Conservation (phyloP, 345 rosid genomes). For the Acer saccharum region DNA sequence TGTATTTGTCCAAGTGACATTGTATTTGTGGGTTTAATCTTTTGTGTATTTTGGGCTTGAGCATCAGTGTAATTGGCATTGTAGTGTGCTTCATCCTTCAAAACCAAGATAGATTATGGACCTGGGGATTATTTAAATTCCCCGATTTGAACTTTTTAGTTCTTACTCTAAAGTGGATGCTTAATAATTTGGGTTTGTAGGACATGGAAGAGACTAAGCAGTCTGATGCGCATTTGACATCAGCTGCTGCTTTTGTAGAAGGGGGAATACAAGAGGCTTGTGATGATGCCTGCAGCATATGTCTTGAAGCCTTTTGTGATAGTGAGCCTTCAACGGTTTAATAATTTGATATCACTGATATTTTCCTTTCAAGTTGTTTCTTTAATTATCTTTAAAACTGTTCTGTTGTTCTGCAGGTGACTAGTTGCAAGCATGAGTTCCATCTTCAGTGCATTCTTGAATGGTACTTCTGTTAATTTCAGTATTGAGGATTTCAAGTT, state of each 20-base stretch:
- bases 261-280: constrained; percentile 97
- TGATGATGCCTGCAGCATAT: constrained; percentile 97
- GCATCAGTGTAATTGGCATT: too few relatives aligned
- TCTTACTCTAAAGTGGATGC: background rate
- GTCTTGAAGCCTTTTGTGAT: constrained; percentile 83
- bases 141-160: background rate
- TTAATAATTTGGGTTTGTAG: constrained; percentile 26
- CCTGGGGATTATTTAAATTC: background rate
- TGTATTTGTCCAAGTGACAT: too few relatives aligned
- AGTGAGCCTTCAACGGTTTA: constrained; percentile 80
- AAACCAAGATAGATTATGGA: background rate
- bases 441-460: constrained; percentile 98
- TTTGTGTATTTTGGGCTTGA: background rate
- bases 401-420: constrained; percentile 49
- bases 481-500: background rate
- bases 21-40: background rate
- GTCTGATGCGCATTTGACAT: constrained; percentile 72
- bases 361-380: background rate
- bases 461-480: constrained; percentile 52
- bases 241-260: constrained; percentile 96
- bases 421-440: constrained; percentile 94
- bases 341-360: background rate
- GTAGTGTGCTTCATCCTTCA: background rate
- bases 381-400: background rate
- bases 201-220: constrained; percentile 50